phyloP scores from a whole-genome alignment of 2,329 filamentous ascomycete genomes.

The Dendrostoma leiphaemia region DNA sequence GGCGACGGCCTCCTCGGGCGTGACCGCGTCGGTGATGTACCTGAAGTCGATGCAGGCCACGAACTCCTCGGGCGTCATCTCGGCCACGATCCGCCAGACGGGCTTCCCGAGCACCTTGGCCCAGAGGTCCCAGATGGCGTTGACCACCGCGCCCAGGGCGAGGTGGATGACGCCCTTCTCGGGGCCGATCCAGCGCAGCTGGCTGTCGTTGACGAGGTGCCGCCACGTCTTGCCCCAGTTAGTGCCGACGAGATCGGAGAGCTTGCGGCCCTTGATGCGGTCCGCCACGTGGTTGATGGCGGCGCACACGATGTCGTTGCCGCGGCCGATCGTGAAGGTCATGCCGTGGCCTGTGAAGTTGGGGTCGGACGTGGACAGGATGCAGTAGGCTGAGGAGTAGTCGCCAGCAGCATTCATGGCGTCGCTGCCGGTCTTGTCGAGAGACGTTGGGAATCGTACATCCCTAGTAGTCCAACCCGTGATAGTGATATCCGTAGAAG shows the following conservation, averaged over 20 bases:
- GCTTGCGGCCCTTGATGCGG: conserved; percentile 71
- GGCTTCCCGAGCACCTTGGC: conserved; percentile 83
- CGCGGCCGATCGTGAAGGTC: conserved; percentile 84
- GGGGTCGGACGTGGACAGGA: conserved; percentile 73
- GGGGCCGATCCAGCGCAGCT: conserved; percentile 90
- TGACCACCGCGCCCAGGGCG: conserved; percentile 83
- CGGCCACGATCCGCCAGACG: conserved; percentile 85
- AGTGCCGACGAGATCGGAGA: conserved; percentile 67
- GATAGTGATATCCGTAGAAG: conserved; percentile 59
- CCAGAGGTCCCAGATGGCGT: conserved; percentile 95
- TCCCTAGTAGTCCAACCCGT: conserved; percentile 70
- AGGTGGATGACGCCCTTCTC: conserved; percentile 95
- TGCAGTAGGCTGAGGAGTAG: conserved; percentile 93
- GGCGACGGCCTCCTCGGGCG: conserved; percentile 74
- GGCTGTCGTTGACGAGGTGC: conserved; percentile 85
- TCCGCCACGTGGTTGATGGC: conserved; percentile 78
- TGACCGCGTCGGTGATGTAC: conserved; percentile 92
- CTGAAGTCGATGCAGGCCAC: conserved; percentile 89
- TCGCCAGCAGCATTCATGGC: conserved; percentile 94
- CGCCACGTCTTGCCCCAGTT: conserved; percentile 91
- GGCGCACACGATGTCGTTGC: conserved; percentile 88
- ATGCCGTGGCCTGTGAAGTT: conserved; percentile 73
- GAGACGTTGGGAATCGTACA: conserved; percentile 83
- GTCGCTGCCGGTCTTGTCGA: conserved; percentile 95
- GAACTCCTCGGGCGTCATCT: conserved; percentile 86